A percentile compares a stretch with the other conserved stretches of the same genome.
Conservation (phyloP, 495 filamentous ascomycete genomes). For the Stereocaulon alpinum region DNA sequence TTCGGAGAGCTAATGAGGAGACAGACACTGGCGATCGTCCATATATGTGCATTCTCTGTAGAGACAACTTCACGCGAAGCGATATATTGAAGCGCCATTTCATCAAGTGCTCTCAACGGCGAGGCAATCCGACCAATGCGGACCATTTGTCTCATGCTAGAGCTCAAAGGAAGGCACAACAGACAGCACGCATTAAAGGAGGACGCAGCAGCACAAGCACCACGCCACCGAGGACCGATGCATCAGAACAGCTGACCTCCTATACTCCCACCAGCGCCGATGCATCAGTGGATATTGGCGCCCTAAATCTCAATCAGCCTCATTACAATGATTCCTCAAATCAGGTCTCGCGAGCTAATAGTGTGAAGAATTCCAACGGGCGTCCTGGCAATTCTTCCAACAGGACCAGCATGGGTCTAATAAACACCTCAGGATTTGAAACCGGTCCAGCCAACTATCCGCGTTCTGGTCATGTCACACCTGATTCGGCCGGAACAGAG, state of each 20-base stretch:
- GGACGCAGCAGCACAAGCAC: constrained; percentile 25
- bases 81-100: constrained; percentile 98
- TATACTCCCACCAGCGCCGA: constrained; percentile 17
- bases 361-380: constrained; percentile 39
- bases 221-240: constrained; percentile 28
- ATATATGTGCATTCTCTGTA: constrained; percentile 92
- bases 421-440: constrained; percentile 13
- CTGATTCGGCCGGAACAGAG: constrained; percentile 18
- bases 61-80: constrained; percentile 96
- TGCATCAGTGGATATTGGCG: constrained; percentile 30
- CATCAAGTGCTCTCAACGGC: constrained; percentile 90
- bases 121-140: constrained; percentile 86
- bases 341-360: constrained; percentile 48
- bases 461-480: constrained; percentile 18
- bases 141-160: constrained; percentile 87
- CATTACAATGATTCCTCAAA: constrained; percentile 20
- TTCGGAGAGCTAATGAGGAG: constrained; percentile 17
- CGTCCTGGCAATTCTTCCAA: constrained; percentile 27
- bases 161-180: constrained; percentile 61
- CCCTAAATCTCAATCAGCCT: constrained; percentile 37
- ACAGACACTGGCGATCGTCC: constrained; percentile 91
- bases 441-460: constrained; percentile 11
- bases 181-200: constrained; percentile 24
- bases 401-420: constrained; percentile 10
- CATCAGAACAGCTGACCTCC: constrained; percentile 5